Conservation (phyloP, 768 basidiomycete species). For the Russula earlei region DNA sequence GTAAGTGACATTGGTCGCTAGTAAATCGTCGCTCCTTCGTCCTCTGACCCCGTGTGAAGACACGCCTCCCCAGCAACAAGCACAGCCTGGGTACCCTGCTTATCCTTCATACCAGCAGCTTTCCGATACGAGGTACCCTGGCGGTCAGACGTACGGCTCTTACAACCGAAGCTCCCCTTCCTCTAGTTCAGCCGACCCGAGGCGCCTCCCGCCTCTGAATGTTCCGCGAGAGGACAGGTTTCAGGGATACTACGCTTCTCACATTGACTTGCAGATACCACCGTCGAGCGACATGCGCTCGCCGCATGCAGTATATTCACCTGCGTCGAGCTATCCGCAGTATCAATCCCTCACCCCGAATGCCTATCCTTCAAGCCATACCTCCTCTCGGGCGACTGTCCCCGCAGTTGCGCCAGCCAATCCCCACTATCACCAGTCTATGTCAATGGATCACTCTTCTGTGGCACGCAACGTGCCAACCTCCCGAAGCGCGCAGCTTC, state of each 20-base stretch:
- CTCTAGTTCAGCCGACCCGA: neutral
- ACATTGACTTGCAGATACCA: conserved; percentile 5
- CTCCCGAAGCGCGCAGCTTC: conserved; percentile 30
- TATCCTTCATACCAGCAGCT: conserved; percentile 4
- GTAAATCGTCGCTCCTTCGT: neutral
- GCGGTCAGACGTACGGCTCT: neutral
- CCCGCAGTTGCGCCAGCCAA: conserved; percentile 14
- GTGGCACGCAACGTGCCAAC: conserved; percentile 22
- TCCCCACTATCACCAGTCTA: conserved; percentile 17
- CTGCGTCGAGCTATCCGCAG: neutral
- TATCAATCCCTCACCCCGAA: neutral
- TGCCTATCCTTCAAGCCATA: neutral
- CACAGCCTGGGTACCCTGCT: neutral
- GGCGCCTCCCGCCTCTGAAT: conserved; percentile 7
- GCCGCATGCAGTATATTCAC: conserved; percentile 10
- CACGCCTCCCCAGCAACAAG: conserved; percentile 4
- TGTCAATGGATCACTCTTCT: conserved; percentile 27
- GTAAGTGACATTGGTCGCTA: conserved; percentile 5
- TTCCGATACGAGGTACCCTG: conserved; percentile 3
- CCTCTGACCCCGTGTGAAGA: conserved; percentile 7
- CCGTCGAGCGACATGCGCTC: conserved; percentile 10
- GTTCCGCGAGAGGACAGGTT: conserved; percentile 1
- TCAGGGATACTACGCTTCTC: conserved; percentile 1
- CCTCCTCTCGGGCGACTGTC: conserved; percentile 20
- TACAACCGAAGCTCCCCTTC: conserved; percentile 10